Evolutionary conservation across 2,329 filamentous ascomycete genomes (phyloP).

Genomic region (Cladosporium sp.): DNA sequence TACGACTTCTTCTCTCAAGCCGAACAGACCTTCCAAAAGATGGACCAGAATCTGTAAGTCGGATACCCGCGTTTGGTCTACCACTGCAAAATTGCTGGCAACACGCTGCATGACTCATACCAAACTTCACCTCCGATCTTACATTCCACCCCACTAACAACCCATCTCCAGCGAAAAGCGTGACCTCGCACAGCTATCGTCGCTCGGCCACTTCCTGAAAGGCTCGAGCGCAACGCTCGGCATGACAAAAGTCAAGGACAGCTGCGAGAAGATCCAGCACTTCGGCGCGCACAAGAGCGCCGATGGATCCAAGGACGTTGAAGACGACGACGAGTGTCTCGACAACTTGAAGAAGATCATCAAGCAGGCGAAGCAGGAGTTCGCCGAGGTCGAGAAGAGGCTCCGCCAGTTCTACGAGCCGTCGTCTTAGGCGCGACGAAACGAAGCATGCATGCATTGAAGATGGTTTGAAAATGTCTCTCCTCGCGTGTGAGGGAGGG

Average conservation of each 20-base stretch:
- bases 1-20: slow-evolving; percentile 93
- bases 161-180: slow-evolving; percentile 56
- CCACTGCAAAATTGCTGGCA: background rate
- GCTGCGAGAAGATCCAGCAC: slow-evolving; percentile 95
- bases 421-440: slow-evolving; percentile 41
- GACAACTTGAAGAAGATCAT: slow-evolving; percentile 70
- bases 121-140: background rate
- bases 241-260: slow-evolving; percentile 84
- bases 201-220: slow-evolving; percentile 93
- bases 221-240: slow-evolving; percentile 94
- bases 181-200: slow-evolving; percentile 74
- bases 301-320: slow-evolving; percentile 66
- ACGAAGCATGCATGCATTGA: background rate
- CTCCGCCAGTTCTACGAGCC: slow-evolving; percentile 67
- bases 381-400: slow-evolving; percentile 67
- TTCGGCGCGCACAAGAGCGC: slow-evolving; percentile 81
- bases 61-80: background rate
- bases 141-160: background rate
- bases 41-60: slow-evolving; percentile 79
- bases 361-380: slow-evolving; percentile 72
- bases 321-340: slow-evolving; percentile 68
- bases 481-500: background rate
- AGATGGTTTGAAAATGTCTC: background rate
- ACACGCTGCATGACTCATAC: background rate
- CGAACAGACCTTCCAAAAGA: slow-evolving; percentile 78